Percentiles rank a stretch among this genome's conserved stretches.
These are phyloP conservation scores for Hymenoscyphus linearis DNA, from an alignment of 2,329 filamentous ascomycete species.

Conservation along the genomic window DNA sequence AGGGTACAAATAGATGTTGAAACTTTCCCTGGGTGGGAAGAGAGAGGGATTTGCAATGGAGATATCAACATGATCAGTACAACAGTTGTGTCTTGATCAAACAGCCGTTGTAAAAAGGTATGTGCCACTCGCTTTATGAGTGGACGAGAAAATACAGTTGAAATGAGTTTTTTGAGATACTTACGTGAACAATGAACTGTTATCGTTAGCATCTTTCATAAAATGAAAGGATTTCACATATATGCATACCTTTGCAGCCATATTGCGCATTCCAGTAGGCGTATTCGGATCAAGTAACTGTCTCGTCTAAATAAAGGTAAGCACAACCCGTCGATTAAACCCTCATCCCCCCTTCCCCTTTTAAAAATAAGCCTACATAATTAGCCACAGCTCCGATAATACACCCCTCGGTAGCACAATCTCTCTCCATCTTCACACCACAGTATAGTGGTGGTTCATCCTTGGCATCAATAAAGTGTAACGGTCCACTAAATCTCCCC, in stretches of 20 bases:
- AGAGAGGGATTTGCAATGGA: background rate
- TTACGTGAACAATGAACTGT: slow-evolving; percentile 32
- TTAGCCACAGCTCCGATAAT: slow-evolving; percentile 43
- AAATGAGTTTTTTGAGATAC: slow-evolving; percentile 18
- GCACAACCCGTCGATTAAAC: background rate
- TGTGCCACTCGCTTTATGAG: background rate
- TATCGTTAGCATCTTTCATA: slow-evolving; percentile 9
- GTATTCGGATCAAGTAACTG: slow-evolving; percentile 32
- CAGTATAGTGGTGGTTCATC: slow-evolving; percentile 55
- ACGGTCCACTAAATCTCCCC: slow-evolving; percentile 55
- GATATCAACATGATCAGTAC: background rate
- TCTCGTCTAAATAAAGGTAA: slow-evolving; percentile 18
- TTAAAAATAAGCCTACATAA: slow-evolving; percentile 24
- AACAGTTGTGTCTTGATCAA: background rate
- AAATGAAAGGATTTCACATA: background rate
- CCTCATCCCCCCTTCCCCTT: background rate
- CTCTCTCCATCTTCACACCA: slow-evolving; percentile 52
- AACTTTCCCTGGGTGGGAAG: background rate
- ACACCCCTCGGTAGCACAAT: slow-evolving; percentile 59
- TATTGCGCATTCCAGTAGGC: slow-evolving; percentile 41
- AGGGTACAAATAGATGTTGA: background rate
- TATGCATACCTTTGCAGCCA: slow-evolving; percentile 55
- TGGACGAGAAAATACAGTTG: slow-evolving; percentile 4
- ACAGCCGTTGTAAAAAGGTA: background rate
- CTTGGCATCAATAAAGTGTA: slow-evolving; percentile 66